Percentiles rank a stretch among this genome's conserved stretches.
phyloP scores from a whole-genome alignment of 768 basidiomycete species.

The Lactifluus pinguis region DNA sequence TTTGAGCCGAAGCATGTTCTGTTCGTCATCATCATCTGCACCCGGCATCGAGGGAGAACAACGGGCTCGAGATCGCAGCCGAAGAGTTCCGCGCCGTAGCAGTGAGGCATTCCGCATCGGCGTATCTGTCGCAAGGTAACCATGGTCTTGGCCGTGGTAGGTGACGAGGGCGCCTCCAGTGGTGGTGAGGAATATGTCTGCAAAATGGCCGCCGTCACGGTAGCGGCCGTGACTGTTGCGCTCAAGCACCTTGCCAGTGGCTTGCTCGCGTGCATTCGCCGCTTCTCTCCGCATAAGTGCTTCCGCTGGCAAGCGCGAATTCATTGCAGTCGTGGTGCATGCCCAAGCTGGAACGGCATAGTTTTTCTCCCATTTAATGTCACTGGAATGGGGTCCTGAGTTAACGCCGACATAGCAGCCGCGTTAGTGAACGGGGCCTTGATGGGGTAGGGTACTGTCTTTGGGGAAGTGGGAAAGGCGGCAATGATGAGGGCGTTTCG shows the following conservation, averaged over 20 bases:
- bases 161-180: neutral
- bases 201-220: neutral
- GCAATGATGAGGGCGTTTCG: neutral
- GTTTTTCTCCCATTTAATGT: too few relatives aligned
- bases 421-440: too few relatives aligned
- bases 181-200: neutral
- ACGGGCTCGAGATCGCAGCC: neutral
- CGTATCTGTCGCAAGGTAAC: slow-evolving; percentile 4
- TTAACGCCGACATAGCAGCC: too few relatives aligned
- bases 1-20: neutral
- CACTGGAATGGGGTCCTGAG: too few relatives aligned
- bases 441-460: too few relatives aligned
- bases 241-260: neutral
- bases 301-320: slow-evolving; percentile 58
- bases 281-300: slow-evolving; percentile 20
- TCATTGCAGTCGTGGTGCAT: slow-evolving; percentile 52
- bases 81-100: neutral
- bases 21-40: neutral
- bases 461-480: too few relatives aligned
- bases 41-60: slow-evolving; percentile 21
- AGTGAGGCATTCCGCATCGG: neutral
- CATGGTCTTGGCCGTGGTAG: neutral
- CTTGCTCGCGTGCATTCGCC: neutral
- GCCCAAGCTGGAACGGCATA: slow-evolving; percentile 50
- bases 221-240: neutral